Conservation (phyloP, 768 basidiomycete species). For the Suillus discolor region DNA sequence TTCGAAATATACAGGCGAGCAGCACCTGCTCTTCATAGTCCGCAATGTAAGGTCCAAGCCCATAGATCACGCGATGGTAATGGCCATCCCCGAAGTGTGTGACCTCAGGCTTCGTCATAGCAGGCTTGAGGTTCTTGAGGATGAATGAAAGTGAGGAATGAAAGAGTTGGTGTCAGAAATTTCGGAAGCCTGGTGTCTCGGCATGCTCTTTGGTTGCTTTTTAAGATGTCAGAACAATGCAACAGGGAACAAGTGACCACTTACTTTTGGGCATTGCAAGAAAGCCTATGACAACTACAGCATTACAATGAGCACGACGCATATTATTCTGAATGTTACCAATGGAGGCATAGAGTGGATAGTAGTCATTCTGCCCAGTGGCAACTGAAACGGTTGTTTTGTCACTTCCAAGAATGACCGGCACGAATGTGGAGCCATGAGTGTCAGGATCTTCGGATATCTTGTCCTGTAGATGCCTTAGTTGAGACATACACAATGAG, state of each 20-base stretch:
- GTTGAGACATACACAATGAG: not conserved
- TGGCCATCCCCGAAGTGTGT: slow-evolving; percentile 11
- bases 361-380: slow-evolving; percentile 16
- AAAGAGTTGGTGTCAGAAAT: too few species aligned
- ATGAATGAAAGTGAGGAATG: too few species aligned
- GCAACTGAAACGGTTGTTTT: slow-evolving; percentile 17
- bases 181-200: slow-evolving; percentile 2
- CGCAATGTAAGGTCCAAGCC: slow-evolving; percentile 40
- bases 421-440: slow-evolving; percentile 15
- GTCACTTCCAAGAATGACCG: slow-evolving; percentile 15
- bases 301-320: slow-evolving; percentile 9
- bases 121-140: too few species aligned
- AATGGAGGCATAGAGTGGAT: slow-evolving; percentile 14
- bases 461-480: slow-evolving; percentile 7
- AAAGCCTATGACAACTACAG: slow-evolving; percentile 28
- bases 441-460: slow-evolving; percentile 15
- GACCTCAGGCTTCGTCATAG: too few species aligned
- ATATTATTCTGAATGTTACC: slow-evolving; percentile 16
- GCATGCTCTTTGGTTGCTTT: slow-evolving; percentile 15
- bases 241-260: slow-evolving; percentile 2
- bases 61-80: slow-evolving; percentile 31
- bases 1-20: slow-evolving; percentile 36
- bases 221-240: not conserved
- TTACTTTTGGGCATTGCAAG: slow-evolving; percentile 33
- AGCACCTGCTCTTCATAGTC: slow-evolving; percentile 43